Base-by-base conservation (phyloP, 768 basidiomycete genomes). In the Lepiota brunneoincarnata region DNA sequence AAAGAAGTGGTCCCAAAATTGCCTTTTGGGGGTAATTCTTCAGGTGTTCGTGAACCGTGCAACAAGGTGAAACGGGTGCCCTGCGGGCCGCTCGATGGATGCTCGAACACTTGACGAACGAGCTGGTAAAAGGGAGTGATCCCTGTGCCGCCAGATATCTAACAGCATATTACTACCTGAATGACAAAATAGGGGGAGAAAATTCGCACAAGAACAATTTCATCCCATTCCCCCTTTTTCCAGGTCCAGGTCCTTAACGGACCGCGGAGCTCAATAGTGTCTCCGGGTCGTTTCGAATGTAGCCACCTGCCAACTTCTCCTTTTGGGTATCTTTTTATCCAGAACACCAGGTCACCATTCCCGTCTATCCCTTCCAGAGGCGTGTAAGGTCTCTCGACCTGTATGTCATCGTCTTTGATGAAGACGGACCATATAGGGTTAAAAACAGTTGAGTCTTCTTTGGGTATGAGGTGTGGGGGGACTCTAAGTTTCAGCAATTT, bases 111-210 rank as follows among this genome's bases (percentile, higher is more conserved):
- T 6, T 69, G 69, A 61, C 87, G 77, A 54, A 92, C 73, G 17
- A 93, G 74, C 63, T 93, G 91, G 62, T 83, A 83, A 65, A 93
- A 93, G 3, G 91, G 92, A 14, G 91, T 87, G 45, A 93, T 85
- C 24, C 92, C 91, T 4, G 91, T 93, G 23, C 91, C 91, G 35
- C 91, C 91, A 40, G 90, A 92, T 51, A 93, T 84, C 91, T 93
- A 42, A 15, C 6, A 46, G 28, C 18, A 17, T 51, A 36, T 42
- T 18, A 45, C 26, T 44, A n/a, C 23, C 6, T 51, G 12, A 11
- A 28, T 21, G 39, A 24, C 6, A 37, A 42, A 15, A 45, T 43
- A 15, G 47, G 24, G 18, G 41, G 34, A 54, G 51, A 20, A 21
- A 51, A 31, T 31, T 6, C 77, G 39, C 64, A 86, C 91, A 87